These are phyloP conservation scores for Alternaria infectoria DNA, from an alignment of 2,329 filamentous ascomycete species.

Conservation along the genomic window DNA sequence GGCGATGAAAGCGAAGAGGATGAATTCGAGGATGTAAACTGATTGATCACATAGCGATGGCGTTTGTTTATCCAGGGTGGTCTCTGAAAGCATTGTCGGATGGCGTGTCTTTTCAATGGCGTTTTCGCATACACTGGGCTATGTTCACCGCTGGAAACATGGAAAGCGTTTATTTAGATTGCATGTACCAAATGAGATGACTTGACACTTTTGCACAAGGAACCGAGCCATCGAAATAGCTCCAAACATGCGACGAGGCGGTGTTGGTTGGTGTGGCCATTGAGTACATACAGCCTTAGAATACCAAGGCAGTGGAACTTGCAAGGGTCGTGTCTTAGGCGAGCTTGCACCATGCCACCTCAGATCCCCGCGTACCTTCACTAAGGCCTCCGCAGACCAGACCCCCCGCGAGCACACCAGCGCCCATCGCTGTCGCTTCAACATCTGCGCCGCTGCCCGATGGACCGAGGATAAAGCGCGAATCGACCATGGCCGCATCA, in stretches of 20 bases:
- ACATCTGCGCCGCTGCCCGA: constrained; percentile 17
- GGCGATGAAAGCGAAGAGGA: constrained; percentile 56
- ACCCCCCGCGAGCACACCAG: constrained; percentile 18
- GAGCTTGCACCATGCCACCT: constrained; percentile 36
- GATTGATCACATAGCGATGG: constrained; percentile 25
- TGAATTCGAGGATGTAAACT: constrained; percentile 55
- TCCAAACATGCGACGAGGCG: background rate
- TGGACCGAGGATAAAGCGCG: constrained; percentile 29
- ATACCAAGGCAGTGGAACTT: constrained; percentile 11
- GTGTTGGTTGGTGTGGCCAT: background rate
- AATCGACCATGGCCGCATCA: constrained; percentile 48
- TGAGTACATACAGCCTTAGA: constrained; percentile 12
- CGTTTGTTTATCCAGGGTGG: constrained; percentile 6
- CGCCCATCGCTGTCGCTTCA: constrained; percentile 3
- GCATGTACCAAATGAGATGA: background rate
- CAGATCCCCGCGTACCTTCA: constrained; percentile 34
- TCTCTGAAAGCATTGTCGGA: background rate
- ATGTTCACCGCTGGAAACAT: background rate
- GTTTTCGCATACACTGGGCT: background rate
- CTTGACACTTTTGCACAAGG: background rate
- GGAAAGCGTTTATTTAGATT: background rate
- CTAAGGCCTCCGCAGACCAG: constrained; percentile 28
- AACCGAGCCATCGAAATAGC: background rate
- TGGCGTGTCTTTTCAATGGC: background rate
- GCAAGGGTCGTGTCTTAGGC: constrained; percentile 23